Evolutionary conservation across 306 rosid genomes (phyloP).

Genomic region (Cucumis hystrix): DNA sequence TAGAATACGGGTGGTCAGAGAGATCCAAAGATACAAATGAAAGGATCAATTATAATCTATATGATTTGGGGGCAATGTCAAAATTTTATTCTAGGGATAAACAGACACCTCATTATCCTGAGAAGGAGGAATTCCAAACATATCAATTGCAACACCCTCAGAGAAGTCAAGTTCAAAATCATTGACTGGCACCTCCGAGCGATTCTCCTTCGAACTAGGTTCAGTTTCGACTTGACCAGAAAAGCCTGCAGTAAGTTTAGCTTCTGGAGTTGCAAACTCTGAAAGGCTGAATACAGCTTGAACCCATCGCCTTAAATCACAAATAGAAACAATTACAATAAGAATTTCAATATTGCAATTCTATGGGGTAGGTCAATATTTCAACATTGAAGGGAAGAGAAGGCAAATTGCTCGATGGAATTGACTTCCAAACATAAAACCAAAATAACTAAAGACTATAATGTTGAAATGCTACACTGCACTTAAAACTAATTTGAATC

Average conservation of each 20-base stretch:
- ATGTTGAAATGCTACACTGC: neutral
- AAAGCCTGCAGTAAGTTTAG: conserved; percentile 4
- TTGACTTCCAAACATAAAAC: neutral
- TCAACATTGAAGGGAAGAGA: neutral
- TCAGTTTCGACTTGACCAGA: conserved; percentile 14
- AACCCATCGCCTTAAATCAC: conserved; percentile 66
- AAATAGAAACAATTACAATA: conserved; percentile 7
- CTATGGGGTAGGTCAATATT: neutral
- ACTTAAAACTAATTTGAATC: neutral
- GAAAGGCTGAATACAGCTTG: conserved; percentile 68
- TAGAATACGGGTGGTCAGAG: neutral
- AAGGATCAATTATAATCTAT: neutral
- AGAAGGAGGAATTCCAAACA: conserved; percentile 62
- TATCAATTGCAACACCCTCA: conserved; percentile 62
- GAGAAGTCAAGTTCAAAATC: conserved; percentile 56
- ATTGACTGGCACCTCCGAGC: conserved; percentile 9
- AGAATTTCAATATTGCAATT: neutral
- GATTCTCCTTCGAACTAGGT: conserved; percentile 16
- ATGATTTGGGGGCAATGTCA: neutral
- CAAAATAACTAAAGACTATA: neutral
- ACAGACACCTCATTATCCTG: conserved; percentile 46
- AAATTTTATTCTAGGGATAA: neutral
- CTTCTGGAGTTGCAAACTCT: conserved; percentile 28
- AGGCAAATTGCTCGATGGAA: neutral
- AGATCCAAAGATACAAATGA: neutral